Conservation (phyloP, 1,284 basidiomycete genomes). For the Rhodotorula sp. region DNA sequence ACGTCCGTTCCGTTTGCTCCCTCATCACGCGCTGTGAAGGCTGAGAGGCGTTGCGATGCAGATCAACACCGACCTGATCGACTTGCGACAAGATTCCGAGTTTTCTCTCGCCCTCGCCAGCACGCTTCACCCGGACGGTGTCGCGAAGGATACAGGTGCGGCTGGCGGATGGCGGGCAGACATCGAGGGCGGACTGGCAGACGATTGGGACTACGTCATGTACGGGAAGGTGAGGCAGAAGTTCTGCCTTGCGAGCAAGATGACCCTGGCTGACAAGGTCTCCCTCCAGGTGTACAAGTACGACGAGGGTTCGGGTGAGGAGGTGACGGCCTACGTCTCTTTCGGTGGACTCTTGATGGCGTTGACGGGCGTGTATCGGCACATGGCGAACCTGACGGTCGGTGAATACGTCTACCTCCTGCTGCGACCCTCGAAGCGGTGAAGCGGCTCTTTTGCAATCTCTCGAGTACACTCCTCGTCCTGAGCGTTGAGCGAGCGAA, state of each 20-base stretch:
- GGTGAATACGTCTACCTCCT: constrained; percentile 90
- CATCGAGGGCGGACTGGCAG: constrained; percentile 83
- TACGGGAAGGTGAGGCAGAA: constrained; percentile 79
- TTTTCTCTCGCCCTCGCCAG: constrained; percentile 85
- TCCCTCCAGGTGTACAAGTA: constrained; percentile 84
- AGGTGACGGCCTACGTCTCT: constrained; percentile 91
- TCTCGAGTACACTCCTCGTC: background rate
- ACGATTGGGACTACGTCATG: constrained; percentile 99
- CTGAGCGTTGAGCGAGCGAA: background rate
- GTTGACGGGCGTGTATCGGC: constrained; percentile 85
- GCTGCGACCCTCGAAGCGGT: constrained; percentile 57
- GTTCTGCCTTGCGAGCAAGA: background rate
- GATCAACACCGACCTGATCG: constrained; percentile 84
- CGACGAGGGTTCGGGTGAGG: constrained; percentile 77
- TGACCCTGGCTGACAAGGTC: background rate
- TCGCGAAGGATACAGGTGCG: constrained; percentile 63
- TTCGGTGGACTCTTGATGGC: constrained; percentile 98
- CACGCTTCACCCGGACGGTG: constrained; percentile 68
- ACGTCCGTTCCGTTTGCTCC: constrained; percentile 49
- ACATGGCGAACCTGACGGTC: constrained; percentile 86
- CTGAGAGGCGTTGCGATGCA: constrained; percentile 33
- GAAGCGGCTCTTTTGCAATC: background rate
- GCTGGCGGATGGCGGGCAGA: constrained; percentile 81
- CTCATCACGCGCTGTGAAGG: too few relatives aligned
- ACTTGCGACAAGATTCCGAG: constrained; percentile 54